Base-by-base conservation (phyloP, 768 basidiomycete species). In the Tulasnella sp. region DNA sequence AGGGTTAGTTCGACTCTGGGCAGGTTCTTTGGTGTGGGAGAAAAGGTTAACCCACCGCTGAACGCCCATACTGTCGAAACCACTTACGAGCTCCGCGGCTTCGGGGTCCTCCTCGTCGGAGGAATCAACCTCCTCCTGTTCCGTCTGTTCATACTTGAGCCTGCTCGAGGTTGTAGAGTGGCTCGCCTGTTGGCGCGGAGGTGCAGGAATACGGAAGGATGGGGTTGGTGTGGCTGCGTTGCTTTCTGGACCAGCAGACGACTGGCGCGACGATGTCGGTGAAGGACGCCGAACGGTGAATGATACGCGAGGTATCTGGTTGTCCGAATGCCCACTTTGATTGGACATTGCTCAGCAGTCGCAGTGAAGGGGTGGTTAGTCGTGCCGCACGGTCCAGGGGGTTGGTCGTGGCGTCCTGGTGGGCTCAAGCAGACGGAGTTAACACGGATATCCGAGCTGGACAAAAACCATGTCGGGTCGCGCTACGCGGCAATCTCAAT, bases 241-340 rank as follows among this genome's bases (percentile, higher is more conserved):
- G 0, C 91, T 91, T 58, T 93, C 93, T 64, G 89, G 88, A 14
- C 91, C 92, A 44, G 92, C 89, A 0, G 93, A 93, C 0, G 88
- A 85, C 24, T 89, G 89, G 18, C 93, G 89, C 8, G 93, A 80
- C 28, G 77, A 92, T 0, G 88, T 84, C 0, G 94, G 93, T 0
- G 91, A 91, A 0, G 96, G 96, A 11, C 94, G 89, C 64, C 94
- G 91, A 80, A 97, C 89, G 1, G 93, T 96, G 86, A 97, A 97
- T 0, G 96, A 96, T 58, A 96, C 34, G 16, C 77, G 77, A 41
- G 50, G 16, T 42, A 60, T 34, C 14, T 72, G 58, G 31, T 78
- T 31, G 20, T n/a, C 40, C 12, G 31, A 50, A 31, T 28, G n/a
- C 14, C 58, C 24, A 22, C 50, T 16, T 50, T 34, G 54, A 20